Base-by-base conservation (phyloP, 208 protist genomes). In the Crithidia acanthocephali region DNA sequence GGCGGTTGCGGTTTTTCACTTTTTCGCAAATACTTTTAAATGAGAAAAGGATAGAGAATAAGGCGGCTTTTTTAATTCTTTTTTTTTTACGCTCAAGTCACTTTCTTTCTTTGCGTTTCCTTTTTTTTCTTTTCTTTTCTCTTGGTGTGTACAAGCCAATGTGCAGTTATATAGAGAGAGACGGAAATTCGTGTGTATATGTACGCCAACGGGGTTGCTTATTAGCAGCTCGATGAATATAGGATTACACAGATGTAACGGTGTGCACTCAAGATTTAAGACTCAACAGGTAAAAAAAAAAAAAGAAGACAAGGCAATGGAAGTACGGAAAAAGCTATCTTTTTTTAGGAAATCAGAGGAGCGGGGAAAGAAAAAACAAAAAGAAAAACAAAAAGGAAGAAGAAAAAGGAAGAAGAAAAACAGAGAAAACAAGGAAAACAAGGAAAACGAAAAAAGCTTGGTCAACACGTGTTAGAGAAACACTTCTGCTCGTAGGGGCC, bases 281-380 rank as follows among this genome's bases (percentile, higher is more conserved):
- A 11, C 35, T 40, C 1, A 73, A 40, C 10, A 2, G 55, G 1
- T 40, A 23, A 2, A n/a, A 5, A 13, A 45, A n/a, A 48, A 48
- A 48, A n/a, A 48, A 40, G 35, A 40, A 11, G 35, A n/a, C n/a
- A n/a, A n/a, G 35, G 35, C 35, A 40, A 40, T 40, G 11, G 11
- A 40, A 40, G 11, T 11, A 40, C 35, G 11, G 35, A 40, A 48
- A n/a, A n/a, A 40, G 35, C 35, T 40, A 13, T 40, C 35, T 40
- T 40, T 40, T 40, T 40, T n/a, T n/a, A n/a, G 35, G 35, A 40
- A 40, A 11, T 11, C 11, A 40, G 11, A 40, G 11, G 48, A 8
- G 16, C 13, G 40, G 32, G 1, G n/a, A 72, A 42, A 20, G 53
- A 16, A 33, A 27, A 58, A 74, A 33, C 2, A 35, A 60, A 45